Evolutionary conservation across 1,284 basidiomycete species (phyloP).

Genomic region (Ceratobasidium theobromae): DNA sequence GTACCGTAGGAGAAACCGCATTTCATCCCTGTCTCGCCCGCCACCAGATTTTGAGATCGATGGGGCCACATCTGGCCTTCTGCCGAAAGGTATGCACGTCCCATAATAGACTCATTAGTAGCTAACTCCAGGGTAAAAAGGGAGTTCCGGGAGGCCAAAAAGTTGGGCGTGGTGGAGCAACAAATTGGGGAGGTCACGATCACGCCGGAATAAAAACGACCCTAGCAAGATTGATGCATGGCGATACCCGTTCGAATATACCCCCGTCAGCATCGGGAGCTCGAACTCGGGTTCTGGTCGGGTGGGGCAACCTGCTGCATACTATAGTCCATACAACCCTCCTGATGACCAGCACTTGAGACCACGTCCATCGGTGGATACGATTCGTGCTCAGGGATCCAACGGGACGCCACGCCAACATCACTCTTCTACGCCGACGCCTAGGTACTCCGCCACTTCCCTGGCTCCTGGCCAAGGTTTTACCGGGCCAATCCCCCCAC

Average conservation of each 20-base stretch:
- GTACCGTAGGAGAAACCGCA: neutral
- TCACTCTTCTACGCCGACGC: neutral
- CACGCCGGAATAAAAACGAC: neutral
- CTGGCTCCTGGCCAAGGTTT: neutral
- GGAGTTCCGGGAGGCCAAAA: neutral
- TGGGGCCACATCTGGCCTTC: neutral
- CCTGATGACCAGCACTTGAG: neutral
- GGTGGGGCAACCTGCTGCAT: no score
- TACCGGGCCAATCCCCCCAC: neutral
- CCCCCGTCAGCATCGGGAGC: neutral
- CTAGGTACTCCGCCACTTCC: neutral
- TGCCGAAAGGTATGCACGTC: neutral
- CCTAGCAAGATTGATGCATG: slow-evolving; percentile 22
- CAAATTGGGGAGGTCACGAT: neutral
- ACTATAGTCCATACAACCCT: neutral
- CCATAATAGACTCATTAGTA: neutral
- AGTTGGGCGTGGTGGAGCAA: slow-evolving; percentile 8
- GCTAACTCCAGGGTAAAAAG: neutral
- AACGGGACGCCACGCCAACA: neutral
- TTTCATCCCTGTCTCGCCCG: neutral
- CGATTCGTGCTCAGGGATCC: neutral
- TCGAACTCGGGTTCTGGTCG: neutral
- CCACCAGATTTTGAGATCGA: slow-evolving; percentile 16
- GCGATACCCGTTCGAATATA: slow-evolving; percentile 19
- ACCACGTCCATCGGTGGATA: neutral